These are phyloP conservation scores for Oryza glaberrima DNA, from an alignment of 176 grass and related monocot species.

Conservation along the genomic window DNA sequence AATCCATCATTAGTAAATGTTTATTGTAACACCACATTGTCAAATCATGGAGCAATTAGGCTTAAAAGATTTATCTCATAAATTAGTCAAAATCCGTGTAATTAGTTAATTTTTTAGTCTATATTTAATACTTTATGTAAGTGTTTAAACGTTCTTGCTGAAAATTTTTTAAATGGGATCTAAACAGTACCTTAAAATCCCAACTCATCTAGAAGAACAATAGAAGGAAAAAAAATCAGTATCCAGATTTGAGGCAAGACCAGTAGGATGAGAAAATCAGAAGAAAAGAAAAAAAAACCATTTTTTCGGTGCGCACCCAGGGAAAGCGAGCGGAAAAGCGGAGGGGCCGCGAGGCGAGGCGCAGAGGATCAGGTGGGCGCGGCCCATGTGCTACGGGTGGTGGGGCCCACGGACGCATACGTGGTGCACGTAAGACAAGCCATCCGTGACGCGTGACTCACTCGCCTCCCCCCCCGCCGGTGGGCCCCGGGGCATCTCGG, in stretches of 20 bases:
- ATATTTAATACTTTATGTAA: no score
- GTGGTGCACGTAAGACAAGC: conserved; percentile 38
- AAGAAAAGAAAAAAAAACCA: neutral
- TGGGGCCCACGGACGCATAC: neutral
- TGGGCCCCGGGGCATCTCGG: conserved; percentile 3
- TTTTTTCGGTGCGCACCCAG: neutral
- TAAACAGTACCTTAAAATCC: no score
- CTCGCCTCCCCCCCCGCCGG: no score
- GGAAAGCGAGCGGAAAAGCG: neutral
- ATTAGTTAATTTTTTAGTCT: no score
- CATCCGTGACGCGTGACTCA: conserved; percentile 25
- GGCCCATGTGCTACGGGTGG: conserved; percentile 33
- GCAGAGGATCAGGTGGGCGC: conserved; percentile 30
- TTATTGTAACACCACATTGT: no score
- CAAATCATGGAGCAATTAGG: no score
- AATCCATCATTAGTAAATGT: no score
- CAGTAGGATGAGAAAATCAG: neutral
- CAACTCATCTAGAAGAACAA: no score
- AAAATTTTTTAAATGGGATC: no score
- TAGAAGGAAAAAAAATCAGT: neutral
- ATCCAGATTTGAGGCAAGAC: neutral
- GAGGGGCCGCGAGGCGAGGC: neutral
- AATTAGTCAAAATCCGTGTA: no score
- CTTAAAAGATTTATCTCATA: no score
- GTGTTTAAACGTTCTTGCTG: no score